Percentiles rank a stretch among this genome's conserved stretches.
phyloP scores from a whole-genome alignment of 1,139 yeast genomes.

The Geotrichum klebahnii region DNA sequence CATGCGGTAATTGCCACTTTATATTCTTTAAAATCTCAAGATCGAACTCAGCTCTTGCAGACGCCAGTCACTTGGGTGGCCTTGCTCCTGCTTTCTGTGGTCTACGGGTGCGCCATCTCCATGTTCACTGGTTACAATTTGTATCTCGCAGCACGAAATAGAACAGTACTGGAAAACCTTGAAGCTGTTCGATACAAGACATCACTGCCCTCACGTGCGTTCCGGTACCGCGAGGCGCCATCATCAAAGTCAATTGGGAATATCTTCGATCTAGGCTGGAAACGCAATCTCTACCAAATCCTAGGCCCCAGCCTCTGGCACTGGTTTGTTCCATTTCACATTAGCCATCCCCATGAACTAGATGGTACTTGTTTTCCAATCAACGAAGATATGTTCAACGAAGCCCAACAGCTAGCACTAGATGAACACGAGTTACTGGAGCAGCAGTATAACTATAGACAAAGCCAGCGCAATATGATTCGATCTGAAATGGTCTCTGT shows the following conservation, averaged over 20 bases:
- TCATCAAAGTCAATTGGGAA: conserved; percentile 51
- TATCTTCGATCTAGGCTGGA: conserved; percentile 67
- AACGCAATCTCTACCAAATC: conserved; percentile 57
- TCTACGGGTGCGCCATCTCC: conserved; percentile 58
- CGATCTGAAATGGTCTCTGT: conserved; percentile 1
- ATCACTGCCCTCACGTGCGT: conserved; percentile 42
- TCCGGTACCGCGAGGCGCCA: conserved; percentile 42
- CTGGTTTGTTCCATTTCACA: conserved; percentile 81
- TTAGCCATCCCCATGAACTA: background rate
- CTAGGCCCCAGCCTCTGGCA: conserved; percentile 65
- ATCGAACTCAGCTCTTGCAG: conserved; percentile 28
- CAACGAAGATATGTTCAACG: conserved; percentile 10
- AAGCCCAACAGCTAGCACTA: conserved; percentile 10
- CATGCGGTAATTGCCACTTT: conserved; percentile 39
- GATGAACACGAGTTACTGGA: conserved; percentile 12
- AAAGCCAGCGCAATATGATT: conserved; percentile 7
- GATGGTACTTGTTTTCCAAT: conserved; percentile 20
- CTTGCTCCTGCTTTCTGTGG: conserved; percentile 54
- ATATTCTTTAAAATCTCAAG: background rate
- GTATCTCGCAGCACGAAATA: conserved; percentile 56
- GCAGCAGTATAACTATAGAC: conserved; percentile 13
- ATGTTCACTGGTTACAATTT: conserved; percentile 58
- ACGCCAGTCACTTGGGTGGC: conserved; percentile 61
- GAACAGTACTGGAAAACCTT: conserved; percentile 79
- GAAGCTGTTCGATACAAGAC: conserved; percentile 54